phyloP scores from a whole-genome alignment of 345 rosid genomes.

The Bretschneidera sinensis region DNA sequence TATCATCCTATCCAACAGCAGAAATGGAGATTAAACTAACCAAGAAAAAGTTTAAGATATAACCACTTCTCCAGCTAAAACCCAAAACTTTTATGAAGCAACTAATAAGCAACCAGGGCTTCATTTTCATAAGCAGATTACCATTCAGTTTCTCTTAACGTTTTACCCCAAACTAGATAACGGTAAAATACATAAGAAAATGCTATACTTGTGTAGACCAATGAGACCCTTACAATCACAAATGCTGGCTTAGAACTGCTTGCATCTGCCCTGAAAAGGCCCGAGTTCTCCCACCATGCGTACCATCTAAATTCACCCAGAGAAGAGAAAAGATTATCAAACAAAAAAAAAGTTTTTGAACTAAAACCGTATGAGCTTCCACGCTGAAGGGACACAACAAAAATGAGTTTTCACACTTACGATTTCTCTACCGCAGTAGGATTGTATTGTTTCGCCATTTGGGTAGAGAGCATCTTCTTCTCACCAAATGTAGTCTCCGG shows the following conservation, averaged over 20 bases:
- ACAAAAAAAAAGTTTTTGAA: not conserved
- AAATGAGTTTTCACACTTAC: slow-evolving; percentile 36
- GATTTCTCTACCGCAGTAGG: slow-evolving; percentile 79
- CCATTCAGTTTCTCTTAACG: too few relatives aligned
- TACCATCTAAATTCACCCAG: slow-evolving; percentile 67
- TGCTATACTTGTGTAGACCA: too few relatives aligned
- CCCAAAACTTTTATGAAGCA: too few relatives aligned
- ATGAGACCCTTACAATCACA: slow-evolving; percentile 53
- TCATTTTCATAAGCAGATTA: too few relatives aligned
- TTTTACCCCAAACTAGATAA: too few relatives aligned
- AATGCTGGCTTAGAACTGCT: slow-evolving; percentile 74
- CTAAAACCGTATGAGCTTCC: not conserved
- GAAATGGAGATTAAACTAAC: too few relatives aligned
- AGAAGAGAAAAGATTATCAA: slow-evolving; percentile 7
- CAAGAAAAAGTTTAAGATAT: too few relatives aligned
- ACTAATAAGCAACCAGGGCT: too few relatives aligned
- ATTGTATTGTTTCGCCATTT: slow-evolving; percentile 87
- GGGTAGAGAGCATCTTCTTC: slow-evolving; percentile 68
- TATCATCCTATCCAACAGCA: too few relatives aligned
- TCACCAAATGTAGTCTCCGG: slow-evolving; percentile 72
- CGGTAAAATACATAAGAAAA: too few relatives aligned
- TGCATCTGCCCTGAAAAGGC: slow-evolving; percentile 62
- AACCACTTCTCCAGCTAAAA: too few relatives aligned
- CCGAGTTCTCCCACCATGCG: slow-evolving; percentile 85
- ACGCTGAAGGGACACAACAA: not conserved